These are phyloP conservation scores for Mycosphaerelloides madeirae DNA, from an alignment of 2,329 filamentous ascomycete species.

Conservation along the genomic window DNA sequence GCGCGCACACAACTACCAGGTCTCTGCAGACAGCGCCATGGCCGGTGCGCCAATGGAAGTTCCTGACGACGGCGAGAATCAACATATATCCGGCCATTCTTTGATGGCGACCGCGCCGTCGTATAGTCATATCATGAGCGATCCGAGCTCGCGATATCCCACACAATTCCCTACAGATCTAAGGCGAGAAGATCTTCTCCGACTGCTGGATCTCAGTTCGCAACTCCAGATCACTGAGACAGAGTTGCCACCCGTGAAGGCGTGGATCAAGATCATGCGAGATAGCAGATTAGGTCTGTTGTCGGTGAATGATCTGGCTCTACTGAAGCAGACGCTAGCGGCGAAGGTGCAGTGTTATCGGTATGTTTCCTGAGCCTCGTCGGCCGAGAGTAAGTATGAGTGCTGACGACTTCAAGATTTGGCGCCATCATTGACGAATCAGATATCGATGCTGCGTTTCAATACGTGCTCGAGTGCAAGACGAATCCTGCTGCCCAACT, in stretches of 20 bases:
- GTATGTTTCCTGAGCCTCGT: conserved; percentile 8
- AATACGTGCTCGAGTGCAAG: conserved; percentile 13
- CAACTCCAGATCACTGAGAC: conserved; percentile 16
- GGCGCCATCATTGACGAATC: conserved; percentile 16
- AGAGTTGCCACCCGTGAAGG: conserved; percentile 20
- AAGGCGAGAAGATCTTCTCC: conserved; percentile 16
- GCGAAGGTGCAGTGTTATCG: conserved; percentile 21
- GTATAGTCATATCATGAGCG: conserved; percentile 14
- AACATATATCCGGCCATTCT: conserved; percentile 22
- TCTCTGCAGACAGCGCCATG: conserved; percentile 6
- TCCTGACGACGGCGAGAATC: conserved; percentile 20
- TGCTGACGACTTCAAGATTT: conserved; percentile 12
- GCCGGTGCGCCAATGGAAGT: conserved; percentile 14
- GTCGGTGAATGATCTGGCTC: conserved; percentile 12
- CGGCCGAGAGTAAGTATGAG: neutral
- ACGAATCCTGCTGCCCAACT: neutral
- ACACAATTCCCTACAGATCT: conserved; percentile 13
- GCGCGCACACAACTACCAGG: conserved; percentile 21
- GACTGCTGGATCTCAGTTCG: conserved; percentile 16
- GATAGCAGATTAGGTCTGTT: conserved; percentile 12
- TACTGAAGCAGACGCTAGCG: conserved; percentile 14
- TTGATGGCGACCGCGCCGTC: conserved; percentile 19
- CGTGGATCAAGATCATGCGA: conserved; percentile 21
- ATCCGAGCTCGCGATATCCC: conserved; percentile 10
- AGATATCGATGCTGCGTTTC: conserved; percentile 16